Evolutionary conservation across 108 stramenopile species (phyloP).

Genomic region (Nitzschia inconspicua): DNA sequence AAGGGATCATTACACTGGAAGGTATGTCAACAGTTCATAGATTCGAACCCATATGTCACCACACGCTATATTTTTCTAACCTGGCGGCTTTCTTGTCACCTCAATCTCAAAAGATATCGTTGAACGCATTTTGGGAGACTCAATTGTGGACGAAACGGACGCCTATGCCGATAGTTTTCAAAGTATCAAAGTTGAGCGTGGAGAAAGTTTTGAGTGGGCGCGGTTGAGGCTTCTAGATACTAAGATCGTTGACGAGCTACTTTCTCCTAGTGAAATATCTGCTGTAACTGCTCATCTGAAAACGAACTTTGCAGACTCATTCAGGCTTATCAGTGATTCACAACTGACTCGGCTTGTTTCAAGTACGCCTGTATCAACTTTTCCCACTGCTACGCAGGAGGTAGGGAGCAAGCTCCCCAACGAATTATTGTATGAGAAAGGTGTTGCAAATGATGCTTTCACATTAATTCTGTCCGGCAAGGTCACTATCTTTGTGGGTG

Average conservation of each 20-base stretch:
- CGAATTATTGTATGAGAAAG: conserved; percentile 70
- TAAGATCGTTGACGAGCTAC: conserved; percentile 70
- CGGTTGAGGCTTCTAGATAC: conserved; percentile 78
- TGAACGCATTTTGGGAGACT: conserved; percentile 92
- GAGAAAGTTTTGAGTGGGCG: conserved; percentile 64
- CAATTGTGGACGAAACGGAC: conserved; percentile 98
- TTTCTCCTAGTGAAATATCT: conserved; percentile 68
- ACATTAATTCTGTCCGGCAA: conserved; percentile 86
- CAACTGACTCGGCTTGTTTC: conserved; percentile 63
- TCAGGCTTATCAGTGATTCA: conserved; percentile 58
- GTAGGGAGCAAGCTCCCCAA: conserved; percentile 34
- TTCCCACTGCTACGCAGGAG: conserved; percentile 56
- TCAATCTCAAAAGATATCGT: conserved; percentile 59
- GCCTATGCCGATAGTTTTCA: conserved; percentile 69
- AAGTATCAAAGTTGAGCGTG: conserved; percentile 44
- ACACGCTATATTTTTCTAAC: background rate
- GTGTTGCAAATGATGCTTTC: conserved; percentile 54
- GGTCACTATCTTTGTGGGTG: conserved; percentile 77
- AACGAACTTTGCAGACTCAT: conserved; percentile 60
- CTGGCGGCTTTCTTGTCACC: background rate
- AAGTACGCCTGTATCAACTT: conserved; percentile 53
- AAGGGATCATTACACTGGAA: conserved; percentile 97
- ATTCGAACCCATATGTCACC: background rate
- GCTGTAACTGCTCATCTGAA: conserved; percentile 83
- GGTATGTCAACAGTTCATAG: conserved; percentile 49